Evolutionary conservation across 352 stramenopile species (phyloP).

Genomic region (Pseudoperonospora humuli): DNA sequence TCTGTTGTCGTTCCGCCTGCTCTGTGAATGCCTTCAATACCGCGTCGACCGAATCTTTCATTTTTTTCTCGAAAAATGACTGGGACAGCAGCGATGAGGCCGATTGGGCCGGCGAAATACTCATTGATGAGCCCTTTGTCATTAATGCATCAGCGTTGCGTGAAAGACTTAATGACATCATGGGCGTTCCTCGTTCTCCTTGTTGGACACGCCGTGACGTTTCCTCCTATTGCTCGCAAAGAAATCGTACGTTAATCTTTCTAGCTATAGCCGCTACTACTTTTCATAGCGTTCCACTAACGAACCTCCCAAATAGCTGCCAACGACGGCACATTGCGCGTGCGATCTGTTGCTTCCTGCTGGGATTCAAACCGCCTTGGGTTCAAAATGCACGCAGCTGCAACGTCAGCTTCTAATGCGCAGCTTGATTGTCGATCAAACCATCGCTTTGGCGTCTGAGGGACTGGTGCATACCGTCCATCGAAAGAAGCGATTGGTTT

Average conservation of each 20-base stretch:
- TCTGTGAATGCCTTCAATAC: constrained; percentile 45
- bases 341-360: constrained; percentile 32
- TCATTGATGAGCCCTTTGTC: constrained; percentile 5
- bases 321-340: constrained; percentile 64
- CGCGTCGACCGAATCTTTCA: constrained; percentile 50
- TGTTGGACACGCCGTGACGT: constrained; percentile 38
- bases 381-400: constrained; percentile 63
- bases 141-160: constrained; percentile 22
- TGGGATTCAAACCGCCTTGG: constrained; percentile 35
- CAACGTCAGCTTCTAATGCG: constrained; percentile 63
- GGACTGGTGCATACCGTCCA: constrained; percentile 30
- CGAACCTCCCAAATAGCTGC: constrained; percentile 75
- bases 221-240: constrained; percentile 49
- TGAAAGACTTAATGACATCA: constrained; percentile 45
- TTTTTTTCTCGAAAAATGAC: constrained; percentile 75
- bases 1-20: constrained; percentile 7
- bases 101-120: constrained; percentile 26
- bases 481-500: constrained; percentile 8
- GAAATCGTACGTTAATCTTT: background rate
- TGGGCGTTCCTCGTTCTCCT: constrained; percentile 40
- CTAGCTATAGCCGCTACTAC: background rate
- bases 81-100: constrained; percentile 61
- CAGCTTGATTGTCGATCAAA: constrained; percentile 67
- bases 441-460: constrained; percentile 29
- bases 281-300: background rate